Percentiles rank a stretch among this genome's conserved stretches.
phyloP scores from a whole-genome alignment of 768 basidiomycete genomes.

The Lyophyllum decastes region DNA sequence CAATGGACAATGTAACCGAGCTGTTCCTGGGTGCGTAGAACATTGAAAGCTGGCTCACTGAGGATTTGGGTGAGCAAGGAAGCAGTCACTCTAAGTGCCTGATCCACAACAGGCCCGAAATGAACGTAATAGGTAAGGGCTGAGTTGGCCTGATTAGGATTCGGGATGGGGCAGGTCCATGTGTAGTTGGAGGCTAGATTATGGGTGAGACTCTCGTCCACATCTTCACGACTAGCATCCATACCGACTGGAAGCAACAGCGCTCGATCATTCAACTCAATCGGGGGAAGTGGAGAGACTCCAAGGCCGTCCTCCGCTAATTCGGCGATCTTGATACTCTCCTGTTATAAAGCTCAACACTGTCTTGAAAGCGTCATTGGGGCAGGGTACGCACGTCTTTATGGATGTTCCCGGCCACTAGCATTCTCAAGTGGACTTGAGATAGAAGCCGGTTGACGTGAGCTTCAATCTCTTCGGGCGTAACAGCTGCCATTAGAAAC shows the following conservation, averaged over 20 bases:
- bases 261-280: constrained; percentile 54
- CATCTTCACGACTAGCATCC: constrained; percentile 8
- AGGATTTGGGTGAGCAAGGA: constrained; percentile 82
- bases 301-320: constrained; percentile 68
- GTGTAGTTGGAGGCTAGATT: constrained; percentile 67
- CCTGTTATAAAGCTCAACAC: constrained; percentile 42
- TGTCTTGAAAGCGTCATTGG: neutral
- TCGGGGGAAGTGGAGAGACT: constrained; percentile 51
- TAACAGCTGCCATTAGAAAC: constrained; percentile 53
- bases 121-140: constrained; percentile 85
- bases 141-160: constrained; percentile 86
- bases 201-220: neutral
- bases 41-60: constrained; percentile 89
- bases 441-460: constrained; percentile 64
- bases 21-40: constrained; percentile 92
- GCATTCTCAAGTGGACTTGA: constrained; percentile 65
- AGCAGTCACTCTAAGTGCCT: constrained; percentile 62
- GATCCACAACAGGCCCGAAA: constrained; percentile 68
- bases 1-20: constrained; percentile 89
- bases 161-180: constrained; percentile 68
- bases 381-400: constrained; percentile 61
- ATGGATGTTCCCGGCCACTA: constrained; percentile 83
- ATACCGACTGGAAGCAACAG: constrained; percentile 74
- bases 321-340: constrained; percentile 73
- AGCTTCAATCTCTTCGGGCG: constrained; percentile 63